Percentiles rank a stretch among this genome's conserved stretches.
Evolutionary conservation across 1,284 basidiomycete genomes (phyloP).

Genomic region (Moniliophthora roreri): DNA sequence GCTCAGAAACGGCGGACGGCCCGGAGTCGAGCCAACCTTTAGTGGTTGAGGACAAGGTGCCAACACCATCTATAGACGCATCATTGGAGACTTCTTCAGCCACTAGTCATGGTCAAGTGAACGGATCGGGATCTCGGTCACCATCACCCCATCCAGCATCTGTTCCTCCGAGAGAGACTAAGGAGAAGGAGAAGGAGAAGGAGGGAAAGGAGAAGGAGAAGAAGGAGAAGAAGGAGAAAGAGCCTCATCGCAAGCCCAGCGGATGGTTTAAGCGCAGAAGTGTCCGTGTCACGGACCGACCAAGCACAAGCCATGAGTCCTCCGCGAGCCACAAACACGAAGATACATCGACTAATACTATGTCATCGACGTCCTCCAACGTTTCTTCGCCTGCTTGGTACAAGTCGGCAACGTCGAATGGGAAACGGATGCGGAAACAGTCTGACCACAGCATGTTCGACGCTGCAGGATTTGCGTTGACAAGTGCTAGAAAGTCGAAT

Average conservation of each 20-base stretch:
- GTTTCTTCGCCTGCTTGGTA: conserved; percentile 19
- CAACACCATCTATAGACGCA: background rate
- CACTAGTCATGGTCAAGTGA: background rate
- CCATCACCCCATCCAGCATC: background rate
- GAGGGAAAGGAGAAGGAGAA: conserved; percentile 34
- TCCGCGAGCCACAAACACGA: conserved; percentile 9
- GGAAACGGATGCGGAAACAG: conserved; percentile 21
- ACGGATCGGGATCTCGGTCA: background rate
- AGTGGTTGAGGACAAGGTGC: background rate
- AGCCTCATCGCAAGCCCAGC: conserved; percentile 42
- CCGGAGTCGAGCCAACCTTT: background rate
- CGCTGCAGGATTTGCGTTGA: background rate
- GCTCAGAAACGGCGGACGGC: background rate
- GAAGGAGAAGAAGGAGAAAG: conserved; percentile 36
- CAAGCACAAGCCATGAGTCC: conserved; percentile 14
- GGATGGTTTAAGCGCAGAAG: conserved; percentile 63
- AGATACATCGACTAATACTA: background rate
- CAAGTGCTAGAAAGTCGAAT: conserved; percentile 19
- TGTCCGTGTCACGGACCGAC: conserved; percentile 28
- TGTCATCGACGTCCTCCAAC: conserved; percentile 13
- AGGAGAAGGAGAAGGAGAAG: conserved; percentile 29
- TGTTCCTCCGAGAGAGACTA: background rate
- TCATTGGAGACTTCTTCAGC: background rate
- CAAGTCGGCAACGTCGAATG: conserved; percentile 19
- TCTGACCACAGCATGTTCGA: conserved; percentile 8